Base-by-base conservation (phyloP, 148 eudicot genomes). In the Fagopyrum esculentum region DNA sequence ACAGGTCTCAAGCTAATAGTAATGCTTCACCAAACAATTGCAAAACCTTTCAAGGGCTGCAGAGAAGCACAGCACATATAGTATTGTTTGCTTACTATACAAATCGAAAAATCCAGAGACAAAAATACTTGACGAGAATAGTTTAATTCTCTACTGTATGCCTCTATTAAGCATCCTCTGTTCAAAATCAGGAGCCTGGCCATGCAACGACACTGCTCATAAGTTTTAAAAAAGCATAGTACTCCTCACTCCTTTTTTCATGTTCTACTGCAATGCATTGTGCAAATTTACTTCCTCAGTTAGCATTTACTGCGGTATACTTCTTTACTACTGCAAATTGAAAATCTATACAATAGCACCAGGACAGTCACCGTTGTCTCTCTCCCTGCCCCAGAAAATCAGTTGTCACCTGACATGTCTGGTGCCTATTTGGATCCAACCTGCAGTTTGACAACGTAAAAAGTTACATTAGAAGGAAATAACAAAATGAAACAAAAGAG, bases 251-350 rank as follows among this genome's bases (percentile, higher is more conserved):
- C 40, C 40, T 60, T 60, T 9, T 60, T 56, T 2, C 66, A 12
- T 60, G 40, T 61, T 29, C 68, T 61, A 61, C 43, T 61, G 68
- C 68, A 61, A 61, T 61, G 68, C 63, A 17, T 22, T 55, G 60
- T 55, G 60, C 60, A 55, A 55, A 55, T 17, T 55, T 2, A 16
- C 60, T 55, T 55, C 6, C 63, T 57, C 35, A 57, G 9, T 17
- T 17, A 56, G 43, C 66, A 8, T 22, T 60, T 26, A 61, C 68
- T 29, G 43, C 9, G 43, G 43, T 29, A 35, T 61, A 61, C 44
- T 61, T 29, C 40, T 61, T 5, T 29, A 61, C 68, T 26, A 9
- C 17, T 54, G 59, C 59, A 54, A 54, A 54, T 54, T 54, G 6
- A 54, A 54, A 13, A 6, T 15, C 7, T 51, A 51, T 54, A 54